These are phyloP conservation scores for Fusarium oxysporum DNA, from an alignment of 2,329 filamentous ascomycete species.

Conservation along the genomic window DNA sequence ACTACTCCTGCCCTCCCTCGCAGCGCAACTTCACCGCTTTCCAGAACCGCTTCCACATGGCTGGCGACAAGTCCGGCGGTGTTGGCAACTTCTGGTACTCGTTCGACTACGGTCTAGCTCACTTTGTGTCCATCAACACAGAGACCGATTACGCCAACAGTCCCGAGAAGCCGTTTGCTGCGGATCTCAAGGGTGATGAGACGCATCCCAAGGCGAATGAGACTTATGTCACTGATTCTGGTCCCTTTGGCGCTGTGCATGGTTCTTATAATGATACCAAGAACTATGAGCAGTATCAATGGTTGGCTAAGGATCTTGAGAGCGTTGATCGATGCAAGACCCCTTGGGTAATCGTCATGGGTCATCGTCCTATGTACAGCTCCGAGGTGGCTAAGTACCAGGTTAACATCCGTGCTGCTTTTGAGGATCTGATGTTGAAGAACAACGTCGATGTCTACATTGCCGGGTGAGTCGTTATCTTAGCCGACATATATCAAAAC, in stretches of 20 bases:
- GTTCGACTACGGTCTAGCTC: neutral
- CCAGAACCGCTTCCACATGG: constrained; percentile 9
- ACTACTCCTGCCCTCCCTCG: constrained; percentile 4
- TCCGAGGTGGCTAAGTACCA: neutral
- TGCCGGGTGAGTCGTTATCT: neutral
- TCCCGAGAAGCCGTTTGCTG: neutral
- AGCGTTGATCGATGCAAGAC: constrained; percentile 5
- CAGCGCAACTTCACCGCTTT: constrained; percentile 11
- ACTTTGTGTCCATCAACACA: constrained; percentile 5
- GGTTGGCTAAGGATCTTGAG: neutral
- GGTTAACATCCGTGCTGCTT: neutral
- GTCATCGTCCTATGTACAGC: constrained; percentile 3
- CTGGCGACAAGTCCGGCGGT: neutral
- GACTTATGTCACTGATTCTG: constrained; percentile 1
- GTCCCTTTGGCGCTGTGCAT: neutral
- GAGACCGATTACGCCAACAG: constrained; percentile 2
- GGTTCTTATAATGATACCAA: neutral
- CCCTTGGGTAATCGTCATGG: constrained; percentile 7
- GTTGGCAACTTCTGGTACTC: constrained; percentile 12
- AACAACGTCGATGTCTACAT: constrained; percentile 3
- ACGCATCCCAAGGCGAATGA: neutral
- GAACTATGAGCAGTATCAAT: constrained; percentile 8
- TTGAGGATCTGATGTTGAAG: neutral
- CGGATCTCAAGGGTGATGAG: neutral
- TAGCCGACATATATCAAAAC: accelerated